Base-by-base conservation (phyloP, 1,284 basidiomycete genomes). In the Termitomyces sp. region DNA sequence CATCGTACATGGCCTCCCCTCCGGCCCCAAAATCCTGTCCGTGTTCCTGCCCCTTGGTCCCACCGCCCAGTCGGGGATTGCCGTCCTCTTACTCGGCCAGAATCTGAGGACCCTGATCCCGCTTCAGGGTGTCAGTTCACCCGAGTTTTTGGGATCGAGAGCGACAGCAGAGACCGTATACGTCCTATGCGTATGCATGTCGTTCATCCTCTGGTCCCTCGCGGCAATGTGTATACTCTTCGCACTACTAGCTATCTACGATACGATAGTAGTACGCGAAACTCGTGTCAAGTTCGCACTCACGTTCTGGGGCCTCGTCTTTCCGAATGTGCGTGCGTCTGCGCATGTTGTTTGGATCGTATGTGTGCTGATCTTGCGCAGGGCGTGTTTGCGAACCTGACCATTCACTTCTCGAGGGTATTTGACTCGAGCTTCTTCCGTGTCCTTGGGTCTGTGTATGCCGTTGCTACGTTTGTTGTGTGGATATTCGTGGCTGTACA, bases 361-460 rank as follows among this genome's bases (percentile, higher is more conserved):
- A 5, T 24, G 5, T 24, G 15, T 15, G 8, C 33, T 21, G 15
- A 21, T 15, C 15, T 3, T 9, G 9, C 50, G n/a, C 39, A 82
- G 81, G 77, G 83, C 21, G 84, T 86, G 0, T 88, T 84, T 54
- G 81, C 84, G 1, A 83, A 83, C 36, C 73, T 85, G 2, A 85
- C 85, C 0, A 77, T 84, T 15, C 69, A 71, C 21, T 71, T 90
- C 0, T 77, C 76, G 0, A 58, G 56, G 1, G 73, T 77, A 21
- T 76, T 89, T 53, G 75, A 84, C 31, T 76, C 76, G 0, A 63
- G 65, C 2, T 81, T 84, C 66, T 77, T 82, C 65, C 76, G 71
- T 47, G 72, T 82, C 12, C 75, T 79, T 56, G 85, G 82, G 3
- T 71, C 81, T 1, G 74, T 81, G 6, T 78, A 84, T 49, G 76